Evolutionary conservation across 805 yeast species (phyloP), one percentile per base, ranked within the genome.

Genomic region (Myxozyma nipponensis): DNA sequence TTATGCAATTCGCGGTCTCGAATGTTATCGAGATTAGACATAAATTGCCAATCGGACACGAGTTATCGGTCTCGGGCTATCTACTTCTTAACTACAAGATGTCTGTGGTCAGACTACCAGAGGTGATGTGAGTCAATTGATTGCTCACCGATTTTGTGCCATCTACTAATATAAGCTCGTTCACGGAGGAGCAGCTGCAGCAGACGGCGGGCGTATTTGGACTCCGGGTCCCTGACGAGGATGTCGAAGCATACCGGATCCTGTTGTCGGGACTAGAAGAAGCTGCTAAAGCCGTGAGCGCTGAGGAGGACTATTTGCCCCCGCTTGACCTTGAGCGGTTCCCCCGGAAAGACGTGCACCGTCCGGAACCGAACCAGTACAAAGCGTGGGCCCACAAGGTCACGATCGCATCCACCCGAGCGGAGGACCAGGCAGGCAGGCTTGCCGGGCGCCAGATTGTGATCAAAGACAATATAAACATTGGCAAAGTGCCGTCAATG

Each of bases 401-500:
- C 25, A 58, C 60, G 13, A 61, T 69, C 21, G 34, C 39, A 59
- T 63, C 50, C 66, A 66, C 52, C 48, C 24, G 26, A 6, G 42
- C 24, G 1, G 44, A 60, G 19, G 57, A 59, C 43, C 61, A 60
- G 1, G 56, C 55, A 7, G 65, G 61, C 2, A 42, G 53, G 4
- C 56, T 69, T 15, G 58, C 53, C 1, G 71, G 71, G 2, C 56
- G 51, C 34, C 64, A 65, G 10, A 58, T 69, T 38, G 67, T 66
- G 44, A 58, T 69, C 39, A 69, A 69, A 47, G 73, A 69, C 46
- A 66, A 69, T 52, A 58, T 69, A 19, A 66, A 64, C 21, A 50
- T 70, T 44, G 72, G 69, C 15, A 65, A 61, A 1, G 69, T 70
- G 26, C 72, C 73, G 15, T 68, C 66, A 51, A 56, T 68, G 6